These are phyloP conservation scores for Hymenoscyphus fructigenus DNA, from an alignment of 2,329 filamentous ascomycete genomes.

Conservation along the genomic window DNA sequence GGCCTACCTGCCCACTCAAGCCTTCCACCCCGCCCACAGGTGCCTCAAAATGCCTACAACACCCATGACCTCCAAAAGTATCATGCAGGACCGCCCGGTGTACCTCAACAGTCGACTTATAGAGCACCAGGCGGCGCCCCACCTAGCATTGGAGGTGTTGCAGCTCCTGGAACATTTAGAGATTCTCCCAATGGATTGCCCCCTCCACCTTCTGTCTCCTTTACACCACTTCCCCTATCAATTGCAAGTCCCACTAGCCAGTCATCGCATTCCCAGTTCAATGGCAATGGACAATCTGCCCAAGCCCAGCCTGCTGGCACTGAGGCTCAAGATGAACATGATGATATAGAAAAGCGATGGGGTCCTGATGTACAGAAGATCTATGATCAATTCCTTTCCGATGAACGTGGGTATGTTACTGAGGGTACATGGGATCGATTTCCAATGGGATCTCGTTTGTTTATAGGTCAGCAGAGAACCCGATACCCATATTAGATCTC, in stretches of 20 bases:
- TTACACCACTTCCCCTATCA: conserved; percentile 27
- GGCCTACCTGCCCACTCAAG: conserved; percentile 37
- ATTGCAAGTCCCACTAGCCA: conserved; percentile 26
- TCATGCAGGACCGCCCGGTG: conserved; percentile 32
- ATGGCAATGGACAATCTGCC: conserved; percentile 20
- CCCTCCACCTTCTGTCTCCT: conserved; percentile 37
- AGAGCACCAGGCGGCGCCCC: conserved; percentile 30
- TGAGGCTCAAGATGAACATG: conserved; percentile 30
- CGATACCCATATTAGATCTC: neutral
- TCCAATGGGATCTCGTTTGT: conserved; percentile 72
- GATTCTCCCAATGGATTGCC: conserved; percentile 36
- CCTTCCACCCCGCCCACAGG: conserved; percentile 38
- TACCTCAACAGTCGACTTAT: conserved; percentile 31
- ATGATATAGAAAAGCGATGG: conserved; percentile 38
- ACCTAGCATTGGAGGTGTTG: conserved; percentile 32
- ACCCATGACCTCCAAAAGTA: conserved; percentile 36
- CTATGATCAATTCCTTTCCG: conserved; percentile 71
- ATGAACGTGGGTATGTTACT: conserved; percentile 72
- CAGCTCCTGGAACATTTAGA: conserved; percentile 37
- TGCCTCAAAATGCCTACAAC: conserved; percentile 31
- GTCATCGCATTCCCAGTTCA: conserved; percentile 25
- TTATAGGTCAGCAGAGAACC: conserved; percentile 63
- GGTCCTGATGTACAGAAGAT: conserved; percentile 57
- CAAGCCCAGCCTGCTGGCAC: conserved; percentile 22
- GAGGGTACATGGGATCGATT: conserved; percentile 82